Evolutionary conservation across 371 early-diverging fungal species (phyloP).

Genomic region (Rhizopus arrhizus): DNA sequence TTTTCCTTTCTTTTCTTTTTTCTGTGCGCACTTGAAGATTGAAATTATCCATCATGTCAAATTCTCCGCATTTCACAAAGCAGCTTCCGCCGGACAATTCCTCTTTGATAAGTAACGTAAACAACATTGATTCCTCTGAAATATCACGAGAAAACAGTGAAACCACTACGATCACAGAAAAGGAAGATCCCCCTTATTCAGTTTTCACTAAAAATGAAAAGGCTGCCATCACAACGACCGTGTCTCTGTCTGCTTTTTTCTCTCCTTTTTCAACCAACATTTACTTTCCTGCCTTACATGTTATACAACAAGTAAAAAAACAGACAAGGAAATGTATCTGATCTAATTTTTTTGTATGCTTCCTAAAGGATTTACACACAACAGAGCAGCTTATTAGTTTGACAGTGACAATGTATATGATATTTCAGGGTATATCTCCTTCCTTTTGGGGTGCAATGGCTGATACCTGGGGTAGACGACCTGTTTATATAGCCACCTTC

Average conservation of each 20-base stretch:
- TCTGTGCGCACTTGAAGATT: not conserved
- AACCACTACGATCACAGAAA: not conserved
- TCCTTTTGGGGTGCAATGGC: conserved; percentile 68
- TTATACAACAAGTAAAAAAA: conserved; percentile 13
- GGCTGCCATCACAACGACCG: conserved; percentile 4
- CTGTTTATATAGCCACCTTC: conserved; percentile 61
- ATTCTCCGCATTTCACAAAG: not conserved
- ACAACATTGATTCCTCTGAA: not conserved
- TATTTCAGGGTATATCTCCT: conserved; percentile 40
- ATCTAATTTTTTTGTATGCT: not conserved
- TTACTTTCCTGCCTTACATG: conserved; percentile 24
- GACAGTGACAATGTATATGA: conserved; percentile 37
- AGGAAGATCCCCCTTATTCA: conserved; percentile 8
- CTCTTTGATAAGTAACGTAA: not conserved
- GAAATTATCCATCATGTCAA: not conserved
- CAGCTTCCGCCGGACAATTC: not conserved
- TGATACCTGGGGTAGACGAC: conserved; percentile 62
- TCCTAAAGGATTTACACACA: conserved; percentile 23
- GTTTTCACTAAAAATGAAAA: conserved; percentile 11
- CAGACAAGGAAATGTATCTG: not conserved
- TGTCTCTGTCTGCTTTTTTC: conserved; percentile 16
- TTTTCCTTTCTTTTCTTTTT: not conserved
- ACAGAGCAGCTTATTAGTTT: conserved; percentile 31
- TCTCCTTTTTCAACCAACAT: conserved; percentile 29
- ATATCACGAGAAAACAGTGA: not conserved